phyloP scores from a whole-genome alignment of 1,284 basidiomycete genomes.

The Ganoderma lingzhi region DNA sequence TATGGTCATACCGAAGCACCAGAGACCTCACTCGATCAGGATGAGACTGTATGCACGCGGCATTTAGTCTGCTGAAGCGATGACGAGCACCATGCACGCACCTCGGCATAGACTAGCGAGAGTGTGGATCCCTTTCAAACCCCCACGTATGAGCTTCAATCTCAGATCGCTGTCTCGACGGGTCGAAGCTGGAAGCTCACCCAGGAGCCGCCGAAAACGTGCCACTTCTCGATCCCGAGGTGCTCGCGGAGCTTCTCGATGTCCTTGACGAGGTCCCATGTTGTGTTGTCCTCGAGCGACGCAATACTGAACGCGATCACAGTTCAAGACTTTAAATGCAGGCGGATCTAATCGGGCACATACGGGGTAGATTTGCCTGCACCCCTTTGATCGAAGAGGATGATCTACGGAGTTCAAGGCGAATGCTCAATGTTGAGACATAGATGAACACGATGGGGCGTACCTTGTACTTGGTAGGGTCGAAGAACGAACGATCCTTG shows the following conservation, averaged over 20 bases:
- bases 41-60: slow-evolving; percentile 59
- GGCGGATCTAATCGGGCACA: slow-evolving; percentile 35
- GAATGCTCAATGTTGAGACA: background rate
- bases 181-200: slow-evolving; percentile 45
- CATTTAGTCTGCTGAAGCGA: background rate
- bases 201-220: slow-evolving; percentile 94
- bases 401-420: slow-evolving; percentile 54
- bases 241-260: slow-evolving; percentile 84
- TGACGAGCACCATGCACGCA: slow-evolving; percentile 33
- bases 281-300: slow-evolving; percentile 88
- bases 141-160: slow-evolving; percentile 2
- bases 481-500: slow-evolving; percentile 81
- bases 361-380: slow-evolving; percentile 87
- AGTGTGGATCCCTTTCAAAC: slow-evolving; percentile 85
- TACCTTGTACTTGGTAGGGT: slow-evolving; percentile 85
- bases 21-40: slow-evolving; percentile 84
- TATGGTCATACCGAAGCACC: slow-evolving; percentile 71
- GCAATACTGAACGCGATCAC: slow-evolving; percentile 58
- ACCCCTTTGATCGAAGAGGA: slow-evolving; percentile 87
- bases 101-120: slow-evolving; percentile 89
- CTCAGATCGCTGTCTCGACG: background rate
- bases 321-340: background rate
- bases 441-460: background rate
- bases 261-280: slow-evolving; percentile 94
- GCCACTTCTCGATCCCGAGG: slow-evolving; percentile 80